A percentile compares a stretch with the other conserved stretches of the same genome.
phyloP scores from a whole-genome alignment of 495 filamentous ascomycete species.

The Pyrenopolyporus hunteri region DNA sequence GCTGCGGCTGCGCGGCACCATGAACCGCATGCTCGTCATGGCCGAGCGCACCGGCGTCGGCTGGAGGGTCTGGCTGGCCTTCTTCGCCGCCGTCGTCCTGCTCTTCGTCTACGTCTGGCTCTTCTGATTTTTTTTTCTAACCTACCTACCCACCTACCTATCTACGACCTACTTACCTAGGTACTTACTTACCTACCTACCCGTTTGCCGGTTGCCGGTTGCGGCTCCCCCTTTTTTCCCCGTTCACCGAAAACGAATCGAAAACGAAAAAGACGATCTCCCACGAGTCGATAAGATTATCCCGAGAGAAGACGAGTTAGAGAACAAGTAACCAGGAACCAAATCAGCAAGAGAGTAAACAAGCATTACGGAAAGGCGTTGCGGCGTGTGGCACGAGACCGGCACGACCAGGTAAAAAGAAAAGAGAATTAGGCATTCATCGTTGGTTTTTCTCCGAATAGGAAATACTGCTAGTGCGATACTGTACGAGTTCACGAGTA shows the following conservation, averaged over 20 bases:
- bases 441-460: conserved; percentile 1
- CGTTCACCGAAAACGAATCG: neutral
- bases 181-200: too few relatives aligned
- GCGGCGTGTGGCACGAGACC: conserved; percentile 5
- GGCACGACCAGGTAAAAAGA: conserved; percentile 4
- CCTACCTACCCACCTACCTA: conserved; percentile 2
- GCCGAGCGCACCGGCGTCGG: conserved; percentile 89
- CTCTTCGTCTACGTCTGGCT: conserved; percentile 94
- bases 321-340: neutral
- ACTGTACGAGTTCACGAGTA: conserved; percentile 23
- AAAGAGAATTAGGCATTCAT: neutral
- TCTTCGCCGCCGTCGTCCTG: conserved; percentile 79
- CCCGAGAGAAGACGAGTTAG: neutral
- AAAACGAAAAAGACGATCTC: too few relatives aligned
- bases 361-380: too few relatives aligned
- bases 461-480: conserved; percentile 2
- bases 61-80: conserved; percentile 90
- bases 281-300: neutral
- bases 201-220: too few relatives aligned
- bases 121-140: conserved; percentile 53
- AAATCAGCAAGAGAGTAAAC: too few relatives aligned
- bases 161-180: neutral
- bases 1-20: conserved; percentile 80
- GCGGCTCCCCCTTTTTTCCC: too few relatives aligned
- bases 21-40: conserved; percentile 97